Percentiles rank a stretch among this genome's conserved stretches.
Conservation (phyloP, 2,329 filamentous ascomycete genomes). For the Fusarium oxysporum region DNA sequence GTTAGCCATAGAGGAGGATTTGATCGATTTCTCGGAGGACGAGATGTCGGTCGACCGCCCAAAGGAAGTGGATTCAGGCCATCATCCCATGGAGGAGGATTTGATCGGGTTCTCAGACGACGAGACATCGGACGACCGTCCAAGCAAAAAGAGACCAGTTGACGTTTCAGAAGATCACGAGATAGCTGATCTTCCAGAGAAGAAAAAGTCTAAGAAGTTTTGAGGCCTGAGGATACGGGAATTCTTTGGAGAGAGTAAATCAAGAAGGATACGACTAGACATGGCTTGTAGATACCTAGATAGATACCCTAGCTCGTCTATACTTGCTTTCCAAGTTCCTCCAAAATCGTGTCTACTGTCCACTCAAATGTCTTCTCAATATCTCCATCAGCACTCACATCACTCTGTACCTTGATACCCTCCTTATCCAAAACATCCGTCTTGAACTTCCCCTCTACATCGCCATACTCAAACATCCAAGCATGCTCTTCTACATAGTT, state of each 20-base stretch:
- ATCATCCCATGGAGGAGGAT: not conserved
- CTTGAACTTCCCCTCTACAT: constrained; percentile 71
- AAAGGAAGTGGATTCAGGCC: not conserved
- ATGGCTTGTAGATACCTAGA: not conserved
- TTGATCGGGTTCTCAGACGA: not conserved
- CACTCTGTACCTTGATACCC: constrained; percentile 62
- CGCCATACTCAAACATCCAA: constrained; percentile 79
- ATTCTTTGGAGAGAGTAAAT: not conserved
- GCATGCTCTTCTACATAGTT: constrained; percentile 86
- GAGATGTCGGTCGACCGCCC: not conserved
- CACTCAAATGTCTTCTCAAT: constrained; percentile 74
- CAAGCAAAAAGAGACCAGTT: not conserved
- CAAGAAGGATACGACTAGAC: not conserved
- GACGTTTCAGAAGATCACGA: not conserved
- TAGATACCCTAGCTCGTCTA: constrained; percentile 2
- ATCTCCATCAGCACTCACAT: constrained; percentile 61
- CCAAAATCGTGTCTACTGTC: constrained; percentile 73
- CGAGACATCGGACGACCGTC: not conserved
- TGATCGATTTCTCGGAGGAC: not conserved
- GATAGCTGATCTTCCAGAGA: not conserved
- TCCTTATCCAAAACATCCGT: constrained; percentile 57
- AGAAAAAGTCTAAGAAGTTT: not conserved
- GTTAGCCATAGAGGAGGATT: not conserved
- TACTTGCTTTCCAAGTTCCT: constrained; percentile 52
- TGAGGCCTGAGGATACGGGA: not conserved